Evolutionary conservation across 2,329 filamentous ascomycete genomes (phyloP).

Genomic region (Graphiopsis chlorocephala): DNA sequence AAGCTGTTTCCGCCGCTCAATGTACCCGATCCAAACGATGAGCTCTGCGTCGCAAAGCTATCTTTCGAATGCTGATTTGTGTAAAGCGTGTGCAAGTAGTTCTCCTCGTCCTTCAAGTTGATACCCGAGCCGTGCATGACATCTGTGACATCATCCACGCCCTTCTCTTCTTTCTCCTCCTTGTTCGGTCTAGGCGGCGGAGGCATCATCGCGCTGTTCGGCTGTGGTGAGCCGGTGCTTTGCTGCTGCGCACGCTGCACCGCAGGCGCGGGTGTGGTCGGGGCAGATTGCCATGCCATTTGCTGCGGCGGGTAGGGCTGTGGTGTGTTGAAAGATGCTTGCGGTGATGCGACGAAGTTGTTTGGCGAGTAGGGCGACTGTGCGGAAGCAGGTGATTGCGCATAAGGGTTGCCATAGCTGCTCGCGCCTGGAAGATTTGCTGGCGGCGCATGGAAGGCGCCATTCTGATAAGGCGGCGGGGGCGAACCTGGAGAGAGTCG

Average conservation of each 20-base stretch:
- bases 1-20: conserved; percentile 44
- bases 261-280: conserved; percentile 21
- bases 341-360: conserved; percentile 26
- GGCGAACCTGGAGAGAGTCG: conserved; percentile 69
- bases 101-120: conserved; percentile 82
- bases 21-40: conserved; percentile 48
- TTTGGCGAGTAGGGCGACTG: conserved; percentile 28
- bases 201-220: conserved; percentile 48
- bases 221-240: conserved; percentile 16
- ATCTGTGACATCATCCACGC: conserved; percentile 74
- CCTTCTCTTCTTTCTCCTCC: conserved; percentile 56
- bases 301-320: conserved; percentile 29
- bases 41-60: conserved; percentile 37
- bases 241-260: conserved; percentile 16
- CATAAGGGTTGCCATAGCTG: conserved; percentile 39
- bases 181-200: conserved; percentile 59
- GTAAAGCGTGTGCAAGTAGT: conserved; percentile 69
- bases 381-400: conserved; percentile 30
- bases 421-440: conserved; percentile 41
- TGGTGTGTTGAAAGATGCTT: conserved; percentile 32
- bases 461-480: conserved; percentile 47
- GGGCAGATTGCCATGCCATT: conserved; percentile 22
- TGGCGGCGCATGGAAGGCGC: conserved; percentile 38
- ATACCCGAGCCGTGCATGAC: conserved; percentile 81
- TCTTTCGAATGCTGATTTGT: conserved; percentile 45